Conservation (phyloP, 1,139 yeast genomes). For the Debaryomyces subglobosus region DNA sequence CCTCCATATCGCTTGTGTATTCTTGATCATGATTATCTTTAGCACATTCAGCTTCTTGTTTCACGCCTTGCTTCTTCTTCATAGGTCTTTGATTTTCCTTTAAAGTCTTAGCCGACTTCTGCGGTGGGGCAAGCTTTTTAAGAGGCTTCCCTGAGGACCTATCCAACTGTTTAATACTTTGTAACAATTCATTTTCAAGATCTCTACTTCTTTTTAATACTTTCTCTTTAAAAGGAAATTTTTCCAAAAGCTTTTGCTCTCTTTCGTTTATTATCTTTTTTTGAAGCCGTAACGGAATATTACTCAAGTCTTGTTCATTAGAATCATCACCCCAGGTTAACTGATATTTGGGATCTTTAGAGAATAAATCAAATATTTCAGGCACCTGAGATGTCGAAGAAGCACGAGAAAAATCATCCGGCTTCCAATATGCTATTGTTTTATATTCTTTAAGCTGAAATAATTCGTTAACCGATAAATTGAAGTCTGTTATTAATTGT, state of each 20-base stretch:
- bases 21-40: conserved; percentile 15
- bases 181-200: conserved; percentile 27
- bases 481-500: conserved; percentile 47
- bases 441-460: conserved; percentile 63
- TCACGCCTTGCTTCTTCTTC: conserved; percentile 11
- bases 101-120: neutral
- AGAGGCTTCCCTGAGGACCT: neutral
- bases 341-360: conserved; percentile 29
- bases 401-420: conserved; percentile 44
- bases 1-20: conserved; percentile 17
- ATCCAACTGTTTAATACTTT: neutral
- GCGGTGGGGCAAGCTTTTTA: neutral
- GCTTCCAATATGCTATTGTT: conserved; percentile 64
- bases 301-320: conserved; percentile 29
- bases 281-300: conserved; percentile 45
- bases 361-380: conserved; percentile 38
- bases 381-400: conserved; percentile 32
- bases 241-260: conserved; percentile 34
- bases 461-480: conserved; percentile 49
- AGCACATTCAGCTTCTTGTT: conserved; percentile 14
- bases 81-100: neutral
- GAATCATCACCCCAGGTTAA: conserved; percentile 41
- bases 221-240: conserved; percentile 40
- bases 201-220: conserved; percentile 29
- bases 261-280: conserved; percentile 48